Evolutionary conservation across 805 yeast species (phyloP).

Genomic region (Wickerhamiella musiphila): DNA sequence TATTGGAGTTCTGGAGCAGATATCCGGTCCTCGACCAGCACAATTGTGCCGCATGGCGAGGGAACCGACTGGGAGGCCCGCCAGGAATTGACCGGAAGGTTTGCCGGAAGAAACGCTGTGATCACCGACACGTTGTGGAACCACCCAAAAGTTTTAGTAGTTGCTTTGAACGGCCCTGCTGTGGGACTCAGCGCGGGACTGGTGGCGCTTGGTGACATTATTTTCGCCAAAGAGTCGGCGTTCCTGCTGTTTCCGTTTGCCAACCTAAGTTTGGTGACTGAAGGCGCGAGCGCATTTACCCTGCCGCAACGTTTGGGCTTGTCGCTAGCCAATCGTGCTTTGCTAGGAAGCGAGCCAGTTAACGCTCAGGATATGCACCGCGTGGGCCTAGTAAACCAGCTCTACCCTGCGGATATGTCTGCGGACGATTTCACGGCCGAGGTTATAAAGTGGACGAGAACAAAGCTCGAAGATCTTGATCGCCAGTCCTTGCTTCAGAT

Average conservation of each 20-base stretch:
- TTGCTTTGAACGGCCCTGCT: constrained; percentile 75
- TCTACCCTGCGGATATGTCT: constrained; percentile 26
- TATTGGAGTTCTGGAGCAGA: constrained; percentile 81
- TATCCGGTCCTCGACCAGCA: constrained; percentile 23
- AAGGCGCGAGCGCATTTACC: constrained; percentile 59
- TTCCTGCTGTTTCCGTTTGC: constrained; percentile 61
- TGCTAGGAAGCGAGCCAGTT: constrained; percentile 52
- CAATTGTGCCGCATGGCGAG: constrained; percentile 2
- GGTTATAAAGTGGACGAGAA: constrained; percentile 25
- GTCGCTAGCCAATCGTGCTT: constrained; percentile 54
- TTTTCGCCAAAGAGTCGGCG: constrained; percentile 45
- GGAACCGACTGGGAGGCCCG: constrained; percentile 9
- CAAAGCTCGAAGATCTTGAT: constrained; percentile 29
- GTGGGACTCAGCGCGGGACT: constrained; percentile 64
- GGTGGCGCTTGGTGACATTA: constrained; percentile 57
- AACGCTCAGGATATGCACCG: constrained; percentile 35
- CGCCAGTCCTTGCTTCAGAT: constrained; percentile 29
- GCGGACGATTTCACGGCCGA: constrained; percentile 31
- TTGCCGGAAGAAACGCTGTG: constrained; percentile 54
- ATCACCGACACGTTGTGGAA: constrained; percentile 49
- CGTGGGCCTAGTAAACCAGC: constrained; percentile 45
- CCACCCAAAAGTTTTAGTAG: constrained; percentile 53
- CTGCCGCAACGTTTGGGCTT: constrained; percentile 55
- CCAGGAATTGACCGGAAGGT: constrained; percentile 34
- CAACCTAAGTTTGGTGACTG: constrained; percentile 66